A percentile compares a stretch with the other conserved stretches of the same genome.
Evolutionary conservation across 345 rosid species (phyloP).

Genomic region (Dimocarpus longan): DNA sequence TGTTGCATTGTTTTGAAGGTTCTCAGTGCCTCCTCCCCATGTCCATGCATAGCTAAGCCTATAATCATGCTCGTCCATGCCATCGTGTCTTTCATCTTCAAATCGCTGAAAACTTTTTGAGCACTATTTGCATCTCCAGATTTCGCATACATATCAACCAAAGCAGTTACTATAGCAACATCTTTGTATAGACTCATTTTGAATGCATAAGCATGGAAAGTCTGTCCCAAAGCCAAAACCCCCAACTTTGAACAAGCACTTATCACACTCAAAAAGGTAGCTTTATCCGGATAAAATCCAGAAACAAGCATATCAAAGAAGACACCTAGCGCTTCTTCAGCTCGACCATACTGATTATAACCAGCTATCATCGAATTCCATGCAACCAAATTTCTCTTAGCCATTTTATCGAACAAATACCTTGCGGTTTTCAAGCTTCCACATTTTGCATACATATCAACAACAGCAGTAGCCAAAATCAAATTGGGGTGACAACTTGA

Average conservation of each 20-base stretch:
- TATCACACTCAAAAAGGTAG: constrained; percentile 44
- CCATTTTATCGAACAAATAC: constrained; percentile 47
- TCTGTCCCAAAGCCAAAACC: constrained; percentile 32
- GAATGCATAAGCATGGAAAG: constrained; percentile 25
- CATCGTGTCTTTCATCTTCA: constrained; percentile 40
- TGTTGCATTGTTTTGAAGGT: constrained; percentile 47
- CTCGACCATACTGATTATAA: constrained; percentile 38
- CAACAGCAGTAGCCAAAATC: constrained; percentile 38
- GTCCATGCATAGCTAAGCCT: constrained; percentile 60
- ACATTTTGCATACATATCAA: constrained; percentile 46
- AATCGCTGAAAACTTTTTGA: constrained; percentile 14
- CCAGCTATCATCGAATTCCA: constrained; percentile 51
- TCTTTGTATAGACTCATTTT: constrained; percentile 32
- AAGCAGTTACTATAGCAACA: constrained; percentile 29
- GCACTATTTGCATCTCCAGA: constrained; percentile 30
- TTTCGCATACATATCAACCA: constrained; percentile 40
- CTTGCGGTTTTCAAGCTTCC: constrained; percentile 43
- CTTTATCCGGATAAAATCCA: constrained; percentile 36
- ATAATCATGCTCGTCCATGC: constrained; percentile 57
- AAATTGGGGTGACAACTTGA: constrained; percentile 22
- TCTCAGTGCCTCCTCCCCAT: constrained; percentile 47
- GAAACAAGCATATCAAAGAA: constrained; percentile 32
- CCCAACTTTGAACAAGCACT: constrained; percentile 39
- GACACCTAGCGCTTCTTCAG: constrained; percentile 34
- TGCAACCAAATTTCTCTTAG: constrained; percentile 42